These are phyloP conservation scores for Skeletonema menzelii DNA, from an alignment of 108 stramenopile genomes.

Conservation along the genomic window DNA sequence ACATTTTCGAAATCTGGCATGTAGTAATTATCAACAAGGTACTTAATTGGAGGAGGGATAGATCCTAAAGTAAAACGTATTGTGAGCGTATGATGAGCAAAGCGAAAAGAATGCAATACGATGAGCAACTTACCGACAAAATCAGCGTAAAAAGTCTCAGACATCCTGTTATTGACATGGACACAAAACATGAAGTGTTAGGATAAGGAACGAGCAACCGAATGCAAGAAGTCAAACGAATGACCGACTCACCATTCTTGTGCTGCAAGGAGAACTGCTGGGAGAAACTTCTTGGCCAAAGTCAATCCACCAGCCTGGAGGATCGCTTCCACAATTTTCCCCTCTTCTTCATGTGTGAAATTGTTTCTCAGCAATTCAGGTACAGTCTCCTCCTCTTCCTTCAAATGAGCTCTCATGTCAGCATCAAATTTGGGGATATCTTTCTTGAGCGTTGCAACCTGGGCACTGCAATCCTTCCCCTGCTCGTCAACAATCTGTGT, in stretches of 20 bases:
- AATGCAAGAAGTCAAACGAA: too few species aligned
- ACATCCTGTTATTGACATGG: too few species aligned
- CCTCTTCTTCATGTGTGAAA: slow-evolving; percentile 47
- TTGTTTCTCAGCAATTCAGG: slow-evolving; percentile 23
- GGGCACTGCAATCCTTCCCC: slow-evolving; percentile 20
- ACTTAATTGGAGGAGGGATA: slow-evolving; percentile 14
- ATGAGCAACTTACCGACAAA: too few species aligned
- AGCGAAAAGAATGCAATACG: too few species aligned
- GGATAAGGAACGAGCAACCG: too few species aligned
- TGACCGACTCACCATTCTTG: slow-evolving; percentile 33
- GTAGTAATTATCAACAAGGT: slow-evolving; percentile 28
- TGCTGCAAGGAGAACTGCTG: slow-evolving; percentile 28
- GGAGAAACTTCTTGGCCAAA: slow-evolving; percentile 18
- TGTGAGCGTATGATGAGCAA: too few species aligned
- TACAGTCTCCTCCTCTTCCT: slow-evolving; percentile 44
- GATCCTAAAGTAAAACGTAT: too few species aligned
- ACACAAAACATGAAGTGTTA: too few species aligned
- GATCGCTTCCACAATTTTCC: slow-evolving; percentile 23
- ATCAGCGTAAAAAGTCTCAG: too few species aligned
- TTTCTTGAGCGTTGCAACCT: slow-evolving; percentile 22
- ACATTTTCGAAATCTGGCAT: slow-evolving; percentile 37
- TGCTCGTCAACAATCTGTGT: slow-evolving; percentile 23
- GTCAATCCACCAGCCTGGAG: slow-evolving; percentile 7
- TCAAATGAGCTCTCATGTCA: slow-evolving; percentile 39
- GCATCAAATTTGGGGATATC: slow-evolving; percentile 22